These are phyloP conservation scores for Trichoderma aggressivum DNA, from an alignment of 2,329 filamentous ascomycete species.

Conservation along the genomic window DNA sequence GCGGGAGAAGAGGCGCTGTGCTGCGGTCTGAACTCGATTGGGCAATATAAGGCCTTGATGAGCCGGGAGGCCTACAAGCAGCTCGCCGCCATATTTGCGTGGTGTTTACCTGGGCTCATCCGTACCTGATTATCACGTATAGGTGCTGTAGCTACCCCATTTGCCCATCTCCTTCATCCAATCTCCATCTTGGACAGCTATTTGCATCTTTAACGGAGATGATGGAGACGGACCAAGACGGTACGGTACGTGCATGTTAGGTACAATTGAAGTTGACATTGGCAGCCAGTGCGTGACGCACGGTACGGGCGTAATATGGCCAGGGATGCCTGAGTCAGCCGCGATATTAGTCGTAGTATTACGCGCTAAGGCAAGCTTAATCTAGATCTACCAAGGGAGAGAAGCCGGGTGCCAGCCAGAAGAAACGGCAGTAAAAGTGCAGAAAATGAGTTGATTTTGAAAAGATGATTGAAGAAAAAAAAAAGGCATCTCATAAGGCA, in stretches of 20 bases:
- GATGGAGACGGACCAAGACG: neutral
- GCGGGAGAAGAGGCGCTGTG: neutral
- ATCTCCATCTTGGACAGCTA: neutral
- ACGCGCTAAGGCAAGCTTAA: conserved; percentile 15
- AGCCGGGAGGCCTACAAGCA: neutral
- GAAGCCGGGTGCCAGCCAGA: neutral
- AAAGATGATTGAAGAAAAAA: neutral
- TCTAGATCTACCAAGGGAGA: neutral
- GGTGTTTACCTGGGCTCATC: neutral
- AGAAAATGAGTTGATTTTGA: neutral
- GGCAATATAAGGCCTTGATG: neutral
- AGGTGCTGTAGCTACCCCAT: too few species aligned
- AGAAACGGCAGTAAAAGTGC: neutral
- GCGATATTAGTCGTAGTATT: conserved; percentile 12
- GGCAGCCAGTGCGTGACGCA: neutral
- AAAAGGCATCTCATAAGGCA: neutral
- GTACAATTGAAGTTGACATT: neutral
- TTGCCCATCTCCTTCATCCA: neutral
- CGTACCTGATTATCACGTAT: neutral
- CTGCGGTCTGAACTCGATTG: neutral
- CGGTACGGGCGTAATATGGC: neutral
- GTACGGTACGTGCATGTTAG: too few species aligned
- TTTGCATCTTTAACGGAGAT: neutral
- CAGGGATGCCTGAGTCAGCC: neutral
- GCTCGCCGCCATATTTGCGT: neutral